Percentiles rank a stretch among this genome's conserved stretches.
Conservation (phyloP, 75 land plant genomes). For the Cunninghamia lanceolata region DNA sequence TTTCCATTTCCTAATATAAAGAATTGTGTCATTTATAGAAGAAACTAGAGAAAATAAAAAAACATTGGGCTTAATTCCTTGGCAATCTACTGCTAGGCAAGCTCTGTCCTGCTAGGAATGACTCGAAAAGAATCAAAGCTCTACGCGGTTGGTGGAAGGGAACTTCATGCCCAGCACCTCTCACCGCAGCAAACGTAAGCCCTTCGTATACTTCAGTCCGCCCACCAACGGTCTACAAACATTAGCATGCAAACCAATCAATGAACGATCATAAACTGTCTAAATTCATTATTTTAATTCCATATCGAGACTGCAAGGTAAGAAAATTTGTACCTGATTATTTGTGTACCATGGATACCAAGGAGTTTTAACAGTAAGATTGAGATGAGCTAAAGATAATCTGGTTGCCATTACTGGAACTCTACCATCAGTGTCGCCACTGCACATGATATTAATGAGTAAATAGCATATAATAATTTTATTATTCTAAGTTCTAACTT, state of each 20-base stretch:
- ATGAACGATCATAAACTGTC: neutral
- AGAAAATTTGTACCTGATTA: conserved; percentile 24
- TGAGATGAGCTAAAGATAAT: conserved; percentile 34
- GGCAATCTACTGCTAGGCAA: conserved; percentile 32
- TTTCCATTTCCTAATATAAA: too few species aligned
- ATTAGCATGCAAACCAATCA: neutral
- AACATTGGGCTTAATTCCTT: neutral
- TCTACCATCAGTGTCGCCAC: conserved; percentile 52
- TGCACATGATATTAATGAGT: conserved; percentile 19
- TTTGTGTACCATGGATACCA: conserved; percentile 60
- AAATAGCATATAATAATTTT: too few species aligned
- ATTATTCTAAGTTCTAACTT: too few species aligned
- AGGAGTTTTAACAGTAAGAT: conserved; percentile 19
- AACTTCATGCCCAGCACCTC: conserved; percentile 87
- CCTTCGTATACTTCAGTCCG: conserved; percentile 59
- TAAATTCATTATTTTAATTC: neutral
- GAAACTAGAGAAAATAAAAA: neutral
- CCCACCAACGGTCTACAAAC: conserved; percentile 42
- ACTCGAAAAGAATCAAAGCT: conserved; percentile 51
- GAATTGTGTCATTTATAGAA: neutral
- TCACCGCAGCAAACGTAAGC: conserved; percentile 74
- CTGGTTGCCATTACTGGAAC: conserved; percentile 59
- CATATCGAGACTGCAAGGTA: neutral
- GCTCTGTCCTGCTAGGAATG: conserved; percentile 47
- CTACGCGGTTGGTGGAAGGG: conserved; percentile 51